Base-by-base conservation (phyloP, 2,329 filamentous ascomycete species). In the Fusarium denticulatum region DNA sequence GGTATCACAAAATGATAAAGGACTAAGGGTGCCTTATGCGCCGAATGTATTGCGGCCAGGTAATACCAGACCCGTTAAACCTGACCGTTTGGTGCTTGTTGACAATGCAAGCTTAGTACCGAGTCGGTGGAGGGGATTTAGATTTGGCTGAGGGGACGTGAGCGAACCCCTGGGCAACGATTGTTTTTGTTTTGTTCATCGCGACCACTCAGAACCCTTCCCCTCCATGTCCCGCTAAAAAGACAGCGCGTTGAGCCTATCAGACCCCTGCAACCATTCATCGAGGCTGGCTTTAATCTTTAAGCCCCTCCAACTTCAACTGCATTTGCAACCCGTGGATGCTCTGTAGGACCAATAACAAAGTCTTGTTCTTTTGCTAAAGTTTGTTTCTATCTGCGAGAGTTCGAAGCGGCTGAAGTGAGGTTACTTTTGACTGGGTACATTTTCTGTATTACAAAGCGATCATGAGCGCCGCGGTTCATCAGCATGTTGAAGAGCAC, bases 171-270 rank as follows among this genome's bases (percentile, higher is more conserved):
- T 76, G 60, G 64, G 70, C 75, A 77, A 78, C 77, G 76, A 71
- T 75, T 80, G 77, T 80, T 80, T 81, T 81, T 80, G 79, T 81
- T 81, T 81, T 81, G 72, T 79, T 80, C 55, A 50, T 71, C 70
- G 70, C 75, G 79, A 71, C 71, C 74, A 65, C 67, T 73, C 72
- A 73, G 50, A 53, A 20, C 56, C 60, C 62, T 69, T 61, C 74
- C 72, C 77, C 73, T 62, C 75, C 74, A 72, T 75, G 55, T 67
- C 42, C 74, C 77, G 62, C 77, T 79, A 78, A 73, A 71, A 66
- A 60, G 56, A 22, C 67, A 67, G 73, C 73, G 72, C 67, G 65
- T 69, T 63, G 47, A 40, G 47, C 70, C 70, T 72, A 56, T 52
- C 55, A 50, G 66, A 64, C 73, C 77, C 76, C 75, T 79, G 78